Percentiles rank a stretch among this genome's conserved stretches.
phyloP scores from a whole-genome alignment of 371 early-diverging fungal species.

The Saksenaea oblongispora region DNA sequence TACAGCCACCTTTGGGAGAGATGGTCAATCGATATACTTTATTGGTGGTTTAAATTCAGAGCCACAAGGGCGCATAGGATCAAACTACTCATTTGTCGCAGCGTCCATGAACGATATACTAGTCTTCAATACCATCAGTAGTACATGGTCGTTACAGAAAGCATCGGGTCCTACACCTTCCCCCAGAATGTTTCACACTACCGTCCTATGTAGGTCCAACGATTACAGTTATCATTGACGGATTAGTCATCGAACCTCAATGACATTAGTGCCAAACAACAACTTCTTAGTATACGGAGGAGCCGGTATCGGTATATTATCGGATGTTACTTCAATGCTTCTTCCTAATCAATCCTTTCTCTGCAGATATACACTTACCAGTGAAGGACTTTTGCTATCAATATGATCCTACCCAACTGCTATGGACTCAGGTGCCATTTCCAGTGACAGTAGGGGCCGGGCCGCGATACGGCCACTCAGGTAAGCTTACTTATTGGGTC shows the following conservation, averaged over 20 bases:
- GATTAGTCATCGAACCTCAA: not conserved
- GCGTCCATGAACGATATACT: slow-evolving; percentile 17
- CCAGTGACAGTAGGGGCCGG: slow-evolving; percentile 16
- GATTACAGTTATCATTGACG: not conserved
- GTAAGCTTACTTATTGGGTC: slow-evolving; percentile 6
- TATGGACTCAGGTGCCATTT: slow-evolving; percentile 11
- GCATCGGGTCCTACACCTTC: slow-evolving; percentile 9
- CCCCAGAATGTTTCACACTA: slow-evolving; percentile 18
- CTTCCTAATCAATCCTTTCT: not conserved
- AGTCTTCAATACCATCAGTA: slow-evolving; percentile 6
- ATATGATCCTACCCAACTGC: slow-evolving; percentile 1
- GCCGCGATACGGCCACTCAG: slow-evolving; percentile 25
- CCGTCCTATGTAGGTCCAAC: slow-evolving; percentile 6
- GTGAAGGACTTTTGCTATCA: slow-evolving; percentile 18
- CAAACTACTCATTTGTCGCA: not conserved
- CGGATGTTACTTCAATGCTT: not conserved
- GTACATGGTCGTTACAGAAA: slow-evolving; percentile 3
- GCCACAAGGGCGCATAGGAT: not conserved
- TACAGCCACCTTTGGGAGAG: slow-evolving; percentile 12
- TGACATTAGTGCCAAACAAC: not conserved
- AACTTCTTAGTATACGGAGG: not conserved
- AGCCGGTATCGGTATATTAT: not conserved
- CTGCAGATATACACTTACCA: slow-evolving; percentile 6
- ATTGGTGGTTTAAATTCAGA: slow-evolving; percentile 19
- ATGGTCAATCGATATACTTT: slow-evolving; percentile 14